These are phyloP conservation scores for Gliomastix tumulicola DNA, from an alignment of 2,329 filamentous ascomycete genomes.

Conservation along the genomic window DNA sequence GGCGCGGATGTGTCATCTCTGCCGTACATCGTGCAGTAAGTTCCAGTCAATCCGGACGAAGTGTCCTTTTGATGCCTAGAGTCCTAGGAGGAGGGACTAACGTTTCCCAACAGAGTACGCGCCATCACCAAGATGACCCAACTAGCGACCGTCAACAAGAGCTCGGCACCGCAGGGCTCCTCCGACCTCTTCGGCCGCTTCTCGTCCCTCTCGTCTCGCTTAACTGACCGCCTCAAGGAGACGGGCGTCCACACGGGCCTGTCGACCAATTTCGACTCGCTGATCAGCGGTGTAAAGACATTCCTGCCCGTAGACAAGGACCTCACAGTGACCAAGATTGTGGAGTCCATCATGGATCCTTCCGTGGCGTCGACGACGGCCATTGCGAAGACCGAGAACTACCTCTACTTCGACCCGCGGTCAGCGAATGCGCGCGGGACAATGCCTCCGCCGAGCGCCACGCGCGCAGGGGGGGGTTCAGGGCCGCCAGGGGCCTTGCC, in stretches of 20 bases:
- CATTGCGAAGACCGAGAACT: constrained; percentile 92
- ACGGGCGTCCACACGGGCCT: constrained; percentile 66
- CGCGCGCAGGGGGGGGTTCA: constrained; percentile 33
- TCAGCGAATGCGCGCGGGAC: constrained; percentile 89
- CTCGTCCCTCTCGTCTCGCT: constrained; percentile 80
- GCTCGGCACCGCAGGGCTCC: constrained; percentile 56
- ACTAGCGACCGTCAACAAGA: constrained; percentile 82
- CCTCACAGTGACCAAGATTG: constrained; percentile 94
- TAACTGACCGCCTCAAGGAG: constrained; percentile 92
- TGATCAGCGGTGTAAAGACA: constrained; percentile 95
- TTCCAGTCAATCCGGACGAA: constrained; percentile 7
- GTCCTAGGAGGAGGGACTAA: too few species aligned
- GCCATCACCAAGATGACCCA: constrained; percentile 98
- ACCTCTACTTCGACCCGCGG: constrained; percentile 93
- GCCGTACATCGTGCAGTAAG: constrained; percentile 79
- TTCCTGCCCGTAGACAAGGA: constrained; percentile 96
- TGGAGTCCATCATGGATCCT: constrained; percentile 97
- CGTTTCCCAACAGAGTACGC: constrained; percentile 55
- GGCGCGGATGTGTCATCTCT: constrained; percentile 73
- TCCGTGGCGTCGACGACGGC: constrained; percentile 82
- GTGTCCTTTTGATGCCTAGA: neutral
- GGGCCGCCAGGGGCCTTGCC: constrained; percentile 41
- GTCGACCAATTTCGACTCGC: constrained; percentile 79
- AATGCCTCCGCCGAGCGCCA: constrained; percentile 71
- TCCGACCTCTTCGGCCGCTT: constrained; percentile 89